Base-by-base conservation (phyloP, 2,329 filamentous ascomycete genomes). In the Xylaria digitata region DNA sequence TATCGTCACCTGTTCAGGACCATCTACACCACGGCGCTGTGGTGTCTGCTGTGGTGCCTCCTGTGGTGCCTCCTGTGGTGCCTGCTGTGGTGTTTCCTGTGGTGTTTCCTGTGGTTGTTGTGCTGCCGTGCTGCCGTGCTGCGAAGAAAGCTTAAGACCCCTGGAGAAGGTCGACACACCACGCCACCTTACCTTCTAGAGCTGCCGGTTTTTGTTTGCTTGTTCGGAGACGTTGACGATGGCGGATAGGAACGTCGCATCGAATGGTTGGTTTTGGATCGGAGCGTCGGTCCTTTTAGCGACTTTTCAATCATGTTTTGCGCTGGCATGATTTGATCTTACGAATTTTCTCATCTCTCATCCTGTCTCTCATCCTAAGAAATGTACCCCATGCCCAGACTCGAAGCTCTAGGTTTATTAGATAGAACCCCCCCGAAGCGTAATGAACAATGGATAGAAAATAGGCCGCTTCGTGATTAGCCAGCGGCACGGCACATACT, bases 181-280 rank as follows among this genome's bases (percentile, higher is more conserved):
- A 68, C 58, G 57, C 66, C 66, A 62, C 49, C 46, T 58, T n/a
- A 15, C 30, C 42, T 52, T 45, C 23, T 19, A 34, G 55, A 56
- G 56, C 21, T 55, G 50, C 49, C 56, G 62, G 40, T 15, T 49
- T 55, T 23, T 30, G 50, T 55, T 43, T 45, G 43, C 26, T 52
- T 52, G 37, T 40, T 59, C 37, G 59, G 57, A 42, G 63, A n/a
- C 21, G 43, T 56, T 17, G 37, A 34, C 40, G 30, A 61, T 23
- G 26, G 23, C 23, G 37, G 49, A 9, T 54, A 43, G 43, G 40
- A 40, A 45, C 55, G 55, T 55, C 55, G 34, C 52, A 54, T 61
- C 62, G 57, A 23, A n/a, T 23, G 52, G 21, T 42, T 45, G 64
- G 40, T 17, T 65, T 6, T 34, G 17, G 34, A 55, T 46, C 57